A percentile compares a stretch with the other conserved stretches of the same genome.
These are phyloP conservation scores for Dysphania ambrosioides DNA, from an alignment of 148 eudicot genomes.

Conservation along the genomic window DNA sequence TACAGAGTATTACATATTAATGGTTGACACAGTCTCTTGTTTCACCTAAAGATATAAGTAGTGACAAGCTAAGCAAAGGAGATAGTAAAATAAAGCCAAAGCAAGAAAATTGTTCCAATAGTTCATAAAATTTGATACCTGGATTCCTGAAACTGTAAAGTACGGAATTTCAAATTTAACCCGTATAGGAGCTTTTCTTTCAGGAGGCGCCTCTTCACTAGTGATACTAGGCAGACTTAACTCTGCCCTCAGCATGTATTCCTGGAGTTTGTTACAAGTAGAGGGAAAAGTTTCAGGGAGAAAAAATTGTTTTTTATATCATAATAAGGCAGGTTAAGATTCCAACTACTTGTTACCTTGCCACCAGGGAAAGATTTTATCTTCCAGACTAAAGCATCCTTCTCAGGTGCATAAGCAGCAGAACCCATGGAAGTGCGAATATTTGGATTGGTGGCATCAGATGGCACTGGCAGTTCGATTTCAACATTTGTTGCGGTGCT, in stretches of 20 bases:
- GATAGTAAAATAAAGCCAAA: background rate
- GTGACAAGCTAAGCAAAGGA: background rate
- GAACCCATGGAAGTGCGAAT: slow-evolving; percentile 97
- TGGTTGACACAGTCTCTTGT: background rate
- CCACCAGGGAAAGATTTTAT: slow-evolving; percentile 98
- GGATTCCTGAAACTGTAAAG: slow-evolving; percentile 98
- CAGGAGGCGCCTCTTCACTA: slow-evolving; percentile 73
- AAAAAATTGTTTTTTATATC: no score
- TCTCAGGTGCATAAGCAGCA: slow-evolving; percentile 93
- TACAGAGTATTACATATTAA: no score
- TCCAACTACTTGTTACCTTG: slow-evolving; percentile 46
- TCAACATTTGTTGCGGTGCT: slow-evolving; percentile 98
- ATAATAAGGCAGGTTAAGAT: background rate
- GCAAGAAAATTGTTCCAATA: no score
- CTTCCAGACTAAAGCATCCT: slow-evolving; percentile 87
- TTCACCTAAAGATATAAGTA: background rate
- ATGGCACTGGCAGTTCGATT: slow-evolving; percentile 84
- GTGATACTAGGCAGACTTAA: slow-evolving; percentile 75
- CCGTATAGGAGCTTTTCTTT: slow-evolving; percentile 88
- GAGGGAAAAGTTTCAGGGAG: no score
- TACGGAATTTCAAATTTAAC: slow-evolving; percentile 98
- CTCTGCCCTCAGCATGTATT: slow-evolving; percentile 90
- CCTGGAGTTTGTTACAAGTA: slow-evolving; percentile 50
- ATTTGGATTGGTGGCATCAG: slow-evolving; percentile 90
- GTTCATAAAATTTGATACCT: no score